Evolutionary conservation across 495 filamentous ascomycete genomes (phyloP), one percentile per base, ranked within the genome.

Genomic region (Thermothielavioides terrestris): DNA sequence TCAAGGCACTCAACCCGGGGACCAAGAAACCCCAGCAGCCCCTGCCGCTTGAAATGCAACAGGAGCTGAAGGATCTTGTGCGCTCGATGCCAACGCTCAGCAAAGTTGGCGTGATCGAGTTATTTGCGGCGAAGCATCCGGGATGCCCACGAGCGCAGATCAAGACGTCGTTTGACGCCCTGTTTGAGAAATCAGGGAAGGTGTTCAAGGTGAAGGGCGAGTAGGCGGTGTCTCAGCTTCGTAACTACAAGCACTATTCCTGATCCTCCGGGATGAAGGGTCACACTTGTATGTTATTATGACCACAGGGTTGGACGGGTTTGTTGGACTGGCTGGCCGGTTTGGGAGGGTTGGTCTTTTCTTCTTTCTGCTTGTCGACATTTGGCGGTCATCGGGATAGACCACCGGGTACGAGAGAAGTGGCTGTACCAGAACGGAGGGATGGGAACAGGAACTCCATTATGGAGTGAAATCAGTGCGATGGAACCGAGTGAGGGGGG

Each of bases 81-180:
- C 43, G 41, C 9, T 17, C 27, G 2, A 59, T 51, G 40, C 61
- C 63, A 10, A 55, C 43, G 8, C 54, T 62, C 20, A 58, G 54
- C 56, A 66, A 66, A 32, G 42, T 58, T 14, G 63, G 58, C 15
- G 46, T 63, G 3, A 57, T 66, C 22, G 60, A 66, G 36, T 18
- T 58, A 21, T 66, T 66, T 49, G 46, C 46, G 11, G 38, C 55
- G 8, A 38, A 57, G 17, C 32, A 63, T 15, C n/a, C 39, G 20
- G 35, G 42, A 14, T 57, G 49, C 22, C 14, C 49, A 6, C 52
- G 41, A 14, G 40, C 25, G 3, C 58, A 60, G 49, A 56, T 66
- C 50, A 60, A 64, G 46, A 40, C 42, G 12, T 59, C 63, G 8
- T 66, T 61, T 37, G 58, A 61, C 2, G 36, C 48, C 7, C 26